phyloP scores from a whole-genome alignment of 225 moss, liverwort and hornwort genomes.

The Physcomitrium patens region DNA sequence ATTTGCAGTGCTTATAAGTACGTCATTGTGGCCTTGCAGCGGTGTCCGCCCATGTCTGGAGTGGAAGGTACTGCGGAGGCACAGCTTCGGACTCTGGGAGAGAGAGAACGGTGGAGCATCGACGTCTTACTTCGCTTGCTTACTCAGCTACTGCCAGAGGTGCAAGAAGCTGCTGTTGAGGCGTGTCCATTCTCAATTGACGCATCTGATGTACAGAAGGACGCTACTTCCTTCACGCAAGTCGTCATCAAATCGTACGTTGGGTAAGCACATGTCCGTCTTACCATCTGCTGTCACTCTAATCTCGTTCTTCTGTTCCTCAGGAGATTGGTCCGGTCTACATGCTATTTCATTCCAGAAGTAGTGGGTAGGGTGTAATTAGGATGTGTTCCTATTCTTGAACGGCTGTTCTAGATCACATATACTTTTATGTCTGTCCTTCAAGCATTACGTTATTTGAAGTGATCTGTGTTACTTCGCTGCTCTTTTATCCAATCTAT shows the following conservation, averaged over 20 bases:
- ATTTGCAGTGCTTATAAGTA: slow-evolving; percentile 17
- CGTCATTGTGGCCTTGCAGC: slow-evolving; percentile 51
- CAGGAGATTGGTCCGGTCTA: not conserved
- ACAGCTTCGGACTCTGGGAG: slow-evolving; percentile 82
- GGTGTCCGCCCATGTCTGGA: slow-evolving; percentile 89
- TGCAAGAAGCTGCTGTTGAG: slow-evolving; percentile 65
- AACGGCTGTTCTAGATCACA: slow-evolving; percentile 19
- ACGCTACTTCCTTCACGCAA: slow-evolving; percentile 70
- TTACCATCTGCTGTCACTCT: not conserved
- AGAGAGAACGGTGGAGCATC: slow-evolving; percentile 91
- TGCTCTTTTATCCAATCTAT: slow-evolving; percentile 25
- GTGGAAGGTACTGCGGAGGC: slow-evolving; percentile 89
- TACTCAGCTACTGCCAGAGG: slow-evolving; percentile 80
- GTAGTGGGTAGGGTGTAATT: slow-evolving; percentile 13
- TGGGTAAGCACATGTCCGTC: slow-evolving; percentile 49
- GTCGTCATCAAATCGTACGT: slow-evolving; percentile 72
- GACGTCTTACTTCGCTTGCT: slow-evolving; percentile 85
- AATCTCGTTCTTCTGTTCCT: not conserved
- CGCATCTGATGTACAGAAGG: slow-evolving; percentile 57
- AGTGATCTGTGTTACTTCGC: not conserved
- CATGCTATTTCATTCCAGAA: not conserved
- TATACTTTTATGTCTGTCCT: slow-evolving; percentile 8
- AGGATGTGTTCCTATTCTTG: slow-evolving; percentile 23
- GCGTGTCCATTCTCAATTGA: slow-evolving; percentile 80
- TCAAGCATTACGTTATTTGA: slow-evolving; percentile 9